Evolutionary conservation across 1,139 yeast species (phyloP).

Genomic region (Blastobotrys elegans): DNA sequence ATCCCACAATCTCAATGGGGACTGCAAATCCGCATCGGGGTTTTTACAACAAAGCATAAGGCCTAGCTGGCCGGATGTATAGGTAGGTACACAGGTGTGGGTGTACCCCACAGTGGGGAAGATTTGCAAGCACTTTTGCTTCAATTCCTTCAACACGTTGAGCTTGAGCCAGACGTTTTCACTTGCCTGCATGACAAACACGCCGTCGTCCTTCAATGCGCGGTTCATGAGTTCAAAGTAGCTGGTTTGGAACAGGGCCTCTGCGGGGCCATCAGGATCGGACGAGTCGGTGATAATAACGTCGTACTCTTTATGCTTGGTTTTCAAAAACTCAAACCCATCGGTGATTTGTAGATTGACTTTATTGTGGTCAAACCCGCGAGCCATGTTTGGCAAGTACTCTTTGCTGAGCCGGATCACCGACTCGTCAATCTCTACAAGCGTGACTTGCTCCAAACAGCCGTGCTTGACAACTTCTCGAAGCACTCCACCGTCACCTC

Average conservation of each 20-base stretch:
- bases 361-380: conserved; percentile 74
- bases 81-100: conserved; percentile 85
- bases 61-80: conserved; percentile 91
- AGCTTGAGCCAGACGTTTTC: conserved; percentile 89
- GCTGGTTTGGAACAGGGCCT: conserved; percentile 76
- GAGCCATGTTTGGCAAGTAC: conserved; percentile 79
- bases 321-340: conserved; percentile 85
- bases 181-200: conserved; percentile 79
- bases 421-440: conserved; percentile 89
- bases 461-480: conserved; percentile 88
- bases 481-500: conserved; percentile 96
- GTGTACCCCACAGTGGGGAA: conserved; percentile 89
- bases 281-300: conserved; percentile 92
- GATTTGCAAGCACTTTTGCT: conserved; percentile 66
- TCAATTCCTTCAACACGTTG: conserved; percentile 69
- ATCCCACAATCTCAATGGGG: conserved; percentile 63
- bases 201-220: conserved; percentile 79
- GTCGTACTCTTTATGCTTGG: conserved; percentile 67
- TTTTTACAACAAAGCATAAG: conserved; percentile 90
- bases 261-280: conserved; percentile 97
- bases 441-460: conserved; percentile 75
- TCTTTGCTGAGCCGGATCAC: conserved; percentile 78
- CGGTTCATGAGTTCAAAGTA: conserved; percentile 73
- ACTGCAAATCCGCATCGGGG: conserved; percentile 52
- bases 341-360: conserved; percentile 82